Evolutionary conservation across 1,284 basidiomycete species (phyloP), one percentile per base, ranked within the genome.

Genomic region (Cutaneotrichosporon sp.): DNA sequence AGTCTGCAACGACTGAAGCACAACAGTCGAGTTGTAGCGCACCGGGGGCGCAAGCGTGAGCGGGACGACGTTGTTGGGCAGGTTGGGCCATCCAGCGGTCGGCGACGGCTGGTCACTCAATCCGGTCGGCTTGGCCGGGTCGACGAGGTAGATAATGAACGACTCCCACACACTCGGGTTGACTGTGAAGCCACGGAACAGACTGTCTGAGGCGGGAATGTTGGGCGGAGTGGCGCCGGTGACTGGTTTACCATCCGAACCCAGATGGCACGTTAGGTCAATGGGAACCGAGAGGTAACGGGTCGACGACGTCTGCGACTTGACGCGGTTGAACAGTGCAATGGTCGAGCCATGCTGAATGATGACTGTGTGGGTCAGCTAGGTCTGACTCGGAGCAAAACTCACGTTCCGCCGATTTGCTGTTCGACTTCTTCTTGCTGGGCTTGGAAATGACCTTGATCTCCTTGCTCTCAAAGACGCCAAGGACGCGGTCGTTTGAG

Each of bases 381-480:
- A 33, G 10, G 12, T 38, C 54, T 49, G 50, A 56, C 37, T 38
- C 58, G 17, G 51, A 56, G 56, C 14, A 39, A 38, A 57, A 83
- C 90, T 79, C 71, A 91, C 90, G 78, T 71, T 96, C 93, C 4
- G 90, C 81, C 63, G 92, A 91, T 79, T 93, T 91, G 57, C 86
- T 87, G 70, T 85, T 90, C 72, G 92, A 89, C 64, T 90, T 82
- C 80, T 97, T 97, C 80, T 97, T 96, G 79, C 87, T 90, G 3
- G 90, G 90, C 73, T 94, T 94, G 75, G 87, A 89, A 76, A 97
- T 97, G 64, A 97, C 89, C 75, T 94, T 94, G 80, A 97, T 97
- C 33, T 92, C 86, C 47, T 87, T 85, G 64, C 87, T 89, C 50
- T 88, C 84, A 78, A 94, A 93, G 22, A 84, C 81, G 41, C 90